Evolutionary conservation across 768 basidiomycete species (phyloP).

Genomic region (Boletus speciosus): DNA sequence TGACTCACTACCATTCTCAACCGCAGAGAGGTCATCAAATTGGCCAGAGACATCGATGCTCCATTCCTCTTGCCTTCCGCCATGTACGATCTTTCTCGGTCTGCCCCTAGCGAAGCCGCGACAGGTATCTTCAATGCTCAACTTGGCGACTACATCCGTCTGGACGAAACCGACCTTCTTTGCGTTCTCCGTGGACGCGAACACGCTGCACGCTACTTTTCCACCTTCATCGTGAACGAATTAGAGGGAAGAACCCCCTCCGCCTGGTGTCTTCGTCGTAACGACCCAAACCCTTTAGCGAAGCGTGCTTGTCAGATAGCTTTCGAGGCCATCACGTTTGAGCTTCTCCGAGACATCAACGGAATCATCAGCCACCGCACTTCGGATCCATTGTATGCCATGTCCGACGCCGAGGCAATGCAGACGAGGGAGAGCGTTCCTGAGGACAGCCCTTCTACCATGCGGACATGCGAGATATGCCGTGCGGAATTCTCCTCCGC

Average conservation of each 20-base stretch:
- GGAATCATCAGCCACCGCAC: slow-evolving; percentile 62
- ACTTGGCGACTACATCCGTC: slow-evolving; percentile 37
- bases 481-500: slow-evolving; percentile 57
- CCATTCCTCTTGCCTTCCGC: slow-evolving; percentile 66
- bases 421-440: slow-evolving; percentile 50
- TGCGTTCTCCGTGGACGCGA: slow-evolving; percentile 66
- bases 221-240: slow-evolving; percentile 72
- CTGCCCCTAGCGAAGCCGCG: slow-evolving; percentile 57
- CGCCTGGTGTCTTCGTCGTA: slow-evolving; percentile 45
- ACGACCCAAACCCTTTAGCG: slow-evolving; percentile 41
- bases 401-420: slow-evolving; percentile 65
- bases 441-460: slow-evolving; percentile 40
- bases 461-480: slow-evolving; percentile 64
- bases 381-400: slow-evolving; percentile 69
- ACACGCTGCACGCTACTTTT: slow-evolving; percentile 68
- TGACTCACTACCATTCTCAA: slow-evolving; percentile 6
- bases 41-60: slow-evolving; percentile 55
- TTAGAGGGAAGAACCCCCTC: slow-evolving; percentile 63
- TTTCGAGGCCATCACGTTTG: slow-evolving; percentile 72
- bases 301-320: slow-evolving; percentile 63
- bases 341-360: slow-evolving; percentile 70
- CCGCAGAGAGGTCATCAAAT: slow-evolving; percentile 59
- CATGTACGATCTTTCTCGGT: slow-evolving; percentile 78
- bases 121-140: slow-evolving; percentile 44
- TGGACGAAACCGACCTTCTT: slow-evolving; percentile 53